Base-by-base conservation (phyloP, 257 asterid genomes). In the Solanum lycopersicoides region DNA sequence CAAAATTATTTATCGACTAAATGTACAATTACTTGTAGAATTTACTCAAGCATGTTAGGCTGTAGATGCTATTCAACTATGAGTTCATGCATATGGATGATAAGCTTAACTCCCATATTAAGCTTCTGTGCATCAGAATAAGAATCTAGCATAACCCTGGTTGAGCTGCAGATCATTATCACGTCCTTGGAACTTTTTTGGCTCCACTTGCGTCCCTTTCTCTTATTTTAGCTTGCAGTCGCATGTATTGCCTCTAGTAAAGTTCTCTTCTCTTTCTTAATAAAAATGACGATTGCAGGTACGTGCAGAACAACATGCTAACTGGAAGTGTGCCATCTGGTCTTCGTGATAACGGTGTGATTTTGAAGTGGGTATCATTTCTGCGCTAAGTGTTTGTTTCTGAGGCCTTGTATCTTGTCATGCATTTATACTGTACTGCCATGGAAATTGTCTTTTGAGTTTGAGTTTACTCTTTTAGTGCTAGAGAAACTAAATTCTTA, bases 281-380 rank as follows among this genome's bases (percentile, higher is more conserved):
- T 82, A 69, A 69, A 42, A 72, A 60, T 83, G 60, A 82, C 88
- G 79, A n/a, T 85, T 90, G 92, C 97, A 97, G 99, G 96, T 93
- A 93, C 77, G 90, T 96, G 89, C 99, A 97, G 90, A 92, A 94
- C 92, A 97, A 97, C 90, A 77, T 71, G 93, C 92, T 97, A 82
- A 89, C 94, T 1, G 99, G 99, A 91, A 86, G 84, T 80, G 90
- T 97, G 83, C 94, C 99, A 8, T 90, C 98, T 23, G 88, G 90
- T 82, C 98, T 97, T 91, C 92, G 92, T 34, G 88, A 90, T 47
- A 97, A 93, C 90, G 92, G 90, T 87, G 90, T 95, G 84, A 86
- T 86, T 88, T 91, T 95, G 56, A 97, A 95, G 99, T 97, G 92
- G 89, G 99, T 96, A 74, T 82, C 82, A 82, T 68, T 82, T 87